Conservation (phyloP, 2,329 filamentous ascomycete species). For the Pseudogymnoascus sp. region DNA sequence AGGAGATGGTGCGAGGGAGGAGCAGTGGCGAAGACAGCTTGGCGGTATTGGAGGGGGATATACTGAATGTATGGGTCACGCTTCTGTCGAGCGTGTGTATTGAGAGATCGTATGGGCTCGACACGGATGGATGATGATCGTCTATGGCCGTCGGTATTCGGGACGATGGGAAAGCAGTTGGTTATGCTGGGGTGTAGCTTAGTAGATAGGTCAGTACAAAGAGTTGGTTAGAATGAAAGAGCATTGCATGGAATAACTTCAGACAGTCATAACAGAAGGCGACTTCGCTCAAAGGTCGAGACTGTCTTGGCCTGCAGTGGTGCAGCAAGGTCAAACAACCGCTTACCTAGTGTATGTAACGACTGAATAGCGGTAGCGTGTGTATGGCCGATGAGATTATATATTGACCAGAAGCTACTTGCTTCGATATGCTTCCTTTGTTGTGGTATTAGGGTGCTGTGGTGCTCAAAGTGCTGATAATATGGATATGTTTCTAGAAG, state of each 20-base stretch:
- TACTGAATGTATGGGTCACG: conserved; percentile 23
- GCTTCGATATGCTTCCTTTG: not conserved
- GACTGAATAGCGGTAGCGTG: conserved; percentile 5
- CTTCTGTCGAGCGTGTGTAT: not conserved
- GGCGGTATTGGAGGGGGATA: conserved; percentile 61
- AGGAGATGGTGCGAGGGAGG: conserved; percentile 82
- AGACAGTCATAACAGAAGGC: conserved; percentile 2
- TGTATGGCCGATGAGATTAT: not conserved
- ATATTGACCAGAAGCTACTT: not conserved
- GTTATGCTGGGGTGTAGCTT: conserved; percentile 1
- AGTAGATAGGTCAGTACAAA: not conserved
- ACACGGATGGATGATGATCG: not conserved
- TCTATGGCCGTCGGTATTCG: not conserved
- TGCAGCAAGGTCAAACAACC: conserved; percentile 4
- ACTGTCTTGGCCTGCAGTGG: not conserved
- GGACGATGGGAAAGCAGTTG: not conserved
- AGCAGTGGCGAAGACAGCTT: conserved; percentile 90
- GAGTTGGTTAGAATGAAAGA: not conserved
- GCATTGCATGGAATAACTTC: not conserved
- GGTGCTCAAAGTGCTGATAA: conserved; percentile 1
- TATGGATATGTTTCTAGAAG: conserved; percentile 10
- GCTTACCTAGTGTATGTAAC: conserved; percentile 7
- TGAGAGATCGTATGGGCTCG: not conserved
- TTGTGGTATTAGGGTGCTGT: conserved; percentile 7
- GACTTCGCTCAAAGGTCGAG: not conserved